These are phyloP conservation scores for Coelastrella sp. DNA, from an alignment of 139 green algal species.

Conservation along the genomic window DNA sequence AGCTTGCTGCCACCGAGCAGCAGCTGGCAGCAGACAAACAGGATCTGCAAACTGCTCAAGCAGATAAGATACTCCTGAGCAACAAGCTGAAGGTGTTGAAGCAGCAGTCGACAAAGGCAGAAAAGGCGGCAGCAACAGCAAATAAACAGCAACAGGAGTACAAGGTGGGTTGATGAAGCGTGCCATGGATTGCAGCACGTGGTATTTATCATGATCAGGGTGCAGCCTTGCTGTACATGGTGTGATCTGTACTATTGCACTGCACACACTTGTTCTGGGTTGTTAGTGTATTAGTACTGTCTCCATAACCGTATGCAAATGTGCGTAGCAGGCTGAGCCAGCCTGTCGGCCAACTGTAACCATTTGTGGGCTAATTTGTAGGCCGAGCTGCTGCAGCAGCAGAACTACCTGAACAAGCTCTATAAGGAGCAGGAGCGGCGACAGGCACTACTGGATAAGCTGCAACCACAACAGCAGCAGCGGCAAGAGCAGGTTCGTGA, in stretches of 20 bases:
- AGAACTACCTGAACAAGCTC: neutral
- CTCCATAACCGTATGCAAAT: too few relatives aligned
- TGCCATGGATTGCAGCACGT: neutral
- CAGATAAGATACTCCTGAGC: neutral
- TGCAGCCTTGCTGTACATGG: too few relatives aligned
- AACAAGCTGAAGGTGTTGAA: constrained; percentile 17
- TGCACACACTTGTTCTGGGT: too few relatives aligned
- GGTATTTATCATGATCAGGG: too few relatives aligned
- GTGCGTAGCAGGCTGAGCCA: too few relatives aligned
- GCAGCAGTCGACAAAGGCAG: constrained; percentile 19
- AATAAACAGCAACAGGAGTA: neutral
- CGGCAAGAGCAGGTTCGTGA: neutral
- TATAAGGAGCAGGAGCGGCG: constrained; percentile 24
- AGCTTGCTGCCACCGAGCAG: constrained; percentile 29
- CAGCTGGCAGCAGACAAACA: constrained; percentile 4
- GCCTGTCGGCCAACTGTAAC: too few relatives aligned
- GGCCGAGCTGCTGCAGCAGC: constrained; percentile 7
- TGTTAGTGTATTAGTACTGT: too few relatives aligned
- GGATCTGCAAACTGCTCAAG: neutral
- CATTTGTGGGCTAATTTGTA: too few relatives aligned
- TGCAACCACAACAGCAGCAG: neutral
- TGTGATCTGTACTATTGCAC: too few relatives aligned
- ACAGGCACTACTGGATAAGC: neutral
- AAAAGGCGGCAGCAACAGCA: neutral
- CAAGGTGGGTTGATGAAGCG: too few relatives aligned